phyloP scores from a whole-genome alignment of 495 filamentous ascomycete species.

The Aspergillus sclerotioniger region DNA sequence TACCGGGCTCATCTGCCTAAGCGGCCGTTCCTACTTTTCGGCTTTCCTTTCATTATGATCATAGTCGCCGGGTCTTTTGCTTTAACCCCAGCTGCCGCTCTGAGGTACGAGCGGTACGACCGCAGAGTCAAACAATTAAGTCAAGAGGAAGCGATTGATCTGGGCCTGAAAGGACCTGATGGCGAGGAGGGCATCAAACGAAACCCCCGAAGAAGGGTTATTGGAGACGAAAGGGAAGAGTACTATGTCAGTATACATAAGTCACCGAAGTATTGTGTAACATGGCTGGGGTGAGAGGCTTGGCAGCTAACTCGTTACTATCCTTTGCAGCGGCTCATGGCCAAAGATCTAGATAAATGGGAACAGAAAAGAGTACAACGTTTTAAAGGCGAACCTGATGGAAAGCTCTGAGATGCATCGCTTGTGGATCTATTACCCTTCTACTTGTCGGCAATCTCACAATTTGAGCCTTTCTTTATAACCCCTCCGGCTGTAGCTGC shows the following conservation, averaged over 20 bases:
- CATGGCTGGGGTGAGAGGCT: not conserved
- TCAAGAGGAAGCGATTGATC: slow-evolving; percentile 69
- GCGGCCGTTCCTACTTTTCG: slow-evolving; percentile 91
- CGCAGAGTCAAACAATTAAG: slow-evolving; percentile 77
- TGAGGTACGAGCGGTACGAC: slow-evolving; percentile 92
- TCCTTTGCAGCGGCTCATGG: slow-evolving; percentile 67
- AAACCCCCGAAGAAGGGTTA: slow-evolving; percentile 42
- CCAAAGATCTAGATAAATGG: slow-evolving; percentile 93
- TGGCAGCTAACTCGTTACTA: slow-evolving; percentile 4
- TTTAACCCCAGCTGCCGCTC: slow-evolving; percentile 86
- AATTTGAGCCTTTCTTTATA: too few relatives aligned
- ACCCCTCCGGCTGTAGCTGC: too few relatives aligned
- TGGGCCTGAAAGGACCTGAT: slow-evolving; percentile 61
- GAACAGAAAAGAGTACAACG: slow-evolving; percentile 91
- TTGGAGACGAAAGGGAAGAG: slow-evolving; percentile 74
- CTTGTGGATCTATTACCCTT: not conserved
- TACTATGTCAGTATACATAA: slow-evolving; percentile 74
- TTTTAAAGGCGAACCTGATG: slow-evolving; percentile 85
- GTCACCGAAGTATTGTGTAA: not conserved
- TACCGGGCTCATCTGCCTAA: slow-evolving; percentile 70
- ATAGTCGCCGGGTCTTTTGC: slow-evolving; percentile 96
- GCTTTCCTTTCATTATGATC: slow-evolving; percentile 86
- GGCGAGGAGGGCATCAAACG: slow-evolving; percentile 47
- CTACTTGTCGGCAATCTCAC: too few relatives aligned
- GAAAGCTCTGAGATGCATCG: slow-evolving; percentile 57